phyloP scores from a whole-genome alignment of 495 filamentous ascomycete genomes.

The Penicillium robsamsonii region DNA sequence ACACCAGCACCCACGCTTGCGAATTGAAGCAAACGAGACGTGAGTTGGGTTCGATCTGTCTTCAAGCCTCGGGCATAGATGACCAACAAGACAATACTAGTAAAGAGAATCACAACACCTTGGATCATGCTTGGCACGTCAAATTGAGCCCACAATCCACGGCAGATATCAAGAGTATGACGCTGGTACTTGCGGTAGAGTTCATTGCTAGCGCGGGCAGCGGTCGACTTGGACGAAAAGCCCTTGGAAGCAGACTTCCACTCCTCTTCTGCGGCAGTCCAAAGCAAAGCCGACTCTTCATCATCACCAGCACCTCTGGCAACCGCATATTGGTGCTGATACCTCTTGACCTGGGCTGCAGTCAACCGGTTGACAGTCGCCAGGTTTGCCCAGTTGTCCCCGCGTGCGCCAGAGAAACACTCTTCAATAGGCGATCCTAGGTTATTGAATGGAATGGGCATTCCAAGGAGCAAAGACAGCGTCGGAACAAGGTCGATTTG shows the following conservation, averaged over 20 bases:
- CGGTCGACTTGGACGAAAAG: conserved; percentile 35
- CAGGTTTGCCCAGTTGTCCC: conserved; percentile 70
- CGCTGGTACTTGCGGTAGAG: conserved; percentile 72
- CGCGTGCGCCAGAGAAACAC: conserved; percentile 71
- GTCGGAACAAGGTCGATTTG: conserved; percentile 98
- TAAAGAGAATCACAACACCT: conserved; percentile 69
- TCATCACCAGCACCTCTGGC: conserved; percentile 62
- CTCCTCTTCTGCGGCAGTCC: conserved; percentile 49
- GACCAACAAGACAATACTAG: conserved; percentile 62
- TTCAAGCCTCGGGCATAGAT: conserved; percentile 66
- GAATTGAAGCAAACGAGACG: conserved; percentile 44
- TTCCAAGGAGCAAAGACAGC: conserved; percentile 76
- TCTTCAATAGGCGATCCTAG: conserved; percentile 93
- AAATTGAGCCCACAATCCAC: conserved; percentile 85
- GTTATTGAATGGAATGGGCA: conserved; percentile 96
- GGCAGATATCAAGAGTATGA: conserved; percentile 77
- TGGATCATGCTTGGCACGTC: conserved; percentile 79
- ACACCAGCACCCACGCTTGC: conserved; percentile 42
- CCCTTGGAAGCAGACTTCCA: conserved; percentile 44
- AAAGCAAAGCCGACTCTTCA: conserved; percentile 57
- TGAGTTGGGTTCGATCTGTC: conserved; percentile 52
- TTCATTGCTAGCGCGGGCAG: conserved; percentile 47
- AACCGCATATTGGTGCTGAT: conserved; percentile 66
- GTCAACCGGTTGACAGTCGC: conserved; percentile 72
- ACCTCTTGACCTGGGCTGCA: conserved; percentile 83